A percentile compares a stretch with the other conserved stretches of the same genome.
phyloP scores from a whole-genome alignment of 768 basidiomycete genomes.

The Trametes meyenii region DNA sequence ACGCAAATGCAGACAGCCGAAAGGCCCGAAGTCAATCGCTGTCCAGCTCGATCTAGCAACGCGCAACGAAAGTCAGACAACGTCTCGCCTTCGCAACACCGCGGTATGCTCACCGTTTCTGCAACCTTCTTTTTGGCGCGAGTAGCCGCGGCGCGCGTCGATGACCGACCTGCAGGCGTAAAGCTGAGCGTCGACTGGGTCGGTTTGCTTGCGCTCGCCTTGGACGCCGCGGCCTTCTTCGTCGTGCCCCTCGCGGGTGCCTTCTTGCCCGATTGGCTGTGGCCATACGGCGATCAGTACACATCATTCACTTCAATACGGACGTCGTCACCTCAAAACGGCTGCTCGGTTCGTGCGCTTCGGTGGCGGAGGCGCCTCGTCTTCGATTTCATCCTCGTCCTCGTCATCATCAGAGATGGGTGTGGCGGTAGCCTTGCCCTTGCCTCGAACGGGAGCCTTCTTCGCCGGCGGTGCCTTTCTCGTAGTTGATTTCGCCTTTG shows the following conservation, averaged over 20 bases:
- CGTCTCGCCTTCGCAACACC: neutral
- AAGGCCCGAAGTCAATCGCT: slow-evolving; percentile 22
- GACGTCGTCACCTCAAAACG: slow-evolving; percentile 56
- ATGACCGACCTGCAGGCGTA: slow-evolving; percentile 54
- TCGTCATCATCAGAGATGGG: slow-evolving; percentile 54
- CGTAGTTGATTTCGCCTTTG: slow-evolving; percentile 29
- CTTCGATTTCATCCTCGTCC: slow-evolving; percentile 57
- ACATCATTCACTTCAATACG: neutral
- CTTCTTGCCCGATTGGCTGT: slow-evolving; percentile 45
- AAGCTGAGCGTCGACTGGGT: slow-evolving; percentile 67
- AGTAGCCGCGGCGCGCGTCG: slow-evolving; percentile 69
- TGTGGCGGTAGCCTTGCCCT: slow-evolving; percentile 55
- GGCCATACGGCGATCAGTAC: neutral
- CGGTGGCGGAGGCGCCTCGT: slow-evolving; percentile 48
- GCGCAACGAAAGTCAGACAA: neutral
- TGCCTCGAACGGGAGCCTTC: slow-evolving; percentile 41
- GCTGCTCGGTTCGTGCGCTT: slow-evolving; percentile 69
- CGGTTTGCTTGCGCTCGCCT: slow-evolving; percentile 19
- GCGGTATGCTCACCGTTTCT: slow-evolving; percentile 35
- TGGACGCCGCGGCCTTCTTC: slow-evolving; percentile 43
- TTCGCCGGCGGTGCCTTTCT: slow-evolving; percentile 38
- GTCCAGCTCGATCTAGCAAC: slow-evolving; percentile 26
- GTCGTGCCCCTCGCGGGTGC: slow-evolving; percentile 49
- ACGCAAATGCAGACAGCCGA: neutral
- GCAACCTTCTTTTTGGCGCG: slow-evolving; percentile 68